Evolutionary conservation across 257 asterid genomes (phyloP), one percentile per base, ranked within the genome.

Genomic region (Ajuga chamaepitys): DNA sequence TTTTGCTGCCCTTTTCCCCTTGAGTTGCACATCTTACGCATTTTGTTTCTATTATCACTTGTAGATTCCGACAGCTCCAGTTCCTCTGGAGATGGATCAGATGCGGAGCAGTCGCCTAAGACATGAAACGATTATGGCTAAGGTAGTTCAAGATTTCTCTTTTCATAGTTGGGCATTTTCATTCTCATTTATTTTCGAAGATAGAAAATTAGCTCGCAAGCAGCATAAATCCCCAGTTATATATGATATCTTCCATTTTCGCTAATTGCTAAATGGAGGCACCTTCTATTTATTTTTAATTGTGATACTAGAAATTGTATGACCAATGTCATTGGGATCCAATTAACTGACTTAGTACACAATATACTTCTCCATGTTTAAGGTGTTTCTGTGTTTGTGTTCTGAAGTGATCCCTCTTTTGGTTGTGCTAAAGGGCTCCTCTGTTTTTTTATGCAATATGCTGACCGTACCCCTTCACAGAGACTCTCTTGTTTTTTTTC

Each of bases 61-160:
- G 45, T 81, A 85, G 92, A 81, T 73, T 78, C 85, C 1, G 92
- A 81, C 60, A 82, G 83, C n/a, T 88, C 77, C 44, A 79, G 86
- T 59, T 80, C 86, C 73, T 85, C 87, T 10, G 81, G 57, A 38
- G 70, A 72, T 54, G 86, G 78, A 59, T 79, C 85, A 7, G 87
- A 83, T 60, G 83, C 81, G 4, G 77, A 59, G 35, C 78, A 68
- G 30, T 82, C 85, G 34, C 84, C 82, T 34, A 74, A 56, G 77
- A 70, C 81, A n/a, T 56, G 73, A 77, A 70, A 45, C 63, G 54
- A 56, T 37, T 54, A 20, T 10, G 55, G 58, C 46, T 57, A 68
- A 71, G 83, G 80, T 81, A 70, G 12, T 34, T 12, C 13, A 26
- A 40, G 7, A 66, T 68, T 25, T 60, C 24, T 67, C 35, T 13